phyloP scores from a whole-genome alignment of 2,329 filamentous ascomycete species.

The Arachnopeziza araneosa region DNA sequence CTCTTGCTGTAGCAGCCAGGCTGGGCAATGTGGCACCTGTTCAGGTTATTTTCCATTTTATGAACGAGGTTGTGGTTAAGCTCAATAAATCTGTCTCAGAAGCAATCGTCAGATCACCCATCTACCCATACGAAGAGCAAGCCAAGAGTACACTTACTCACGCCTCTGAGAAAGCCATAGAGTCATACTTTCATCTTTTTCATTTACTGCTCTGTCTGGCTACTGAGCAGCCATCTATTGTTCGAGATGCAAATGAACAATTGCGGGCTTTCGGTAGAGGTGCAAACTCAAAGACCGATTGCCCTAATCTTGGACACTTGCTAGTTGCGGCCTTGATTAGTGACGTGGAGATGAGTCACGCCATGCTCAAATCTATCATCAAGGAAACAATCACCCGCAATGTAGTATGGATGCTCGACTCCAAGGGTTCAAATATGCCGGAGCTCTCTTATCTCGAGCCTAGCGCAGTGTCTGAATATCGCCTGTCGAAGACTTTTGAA shows the following conservation, averaged over 20 bases:
- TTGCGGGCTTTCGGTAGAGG: conserved; percentile 36
- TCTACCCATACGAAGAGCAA: conserved; percentile 4
- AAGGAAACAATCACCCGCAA: conserved; percentile 45
- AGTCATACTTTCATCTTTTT: conserved; percentile 47
- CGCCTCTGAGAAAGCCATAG: conserved; percentile 47
- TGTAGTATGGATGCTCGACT: conserved; percentile 45
- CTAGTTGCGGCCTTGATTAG: conserved; percentile 43
- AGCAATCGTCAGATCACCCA: conserved; percentile 9
- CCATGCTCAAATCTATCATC: conserved; percentile 38
- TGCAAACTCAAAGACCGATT: conserved; percentile 35
- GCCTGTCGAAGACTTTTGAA: conserved; percentile 41
- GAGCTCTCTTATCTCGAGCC: conserved; percentile 44
- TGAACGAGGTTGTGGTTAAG: conserved; percentile 46
- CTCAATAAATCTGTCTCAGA: conserved; percentile 35
- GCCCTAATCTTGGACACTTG: conserved; percentile 44
- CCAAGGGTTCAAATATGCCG: conserved; percentile 25
- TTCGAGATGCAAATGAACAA: conserved; percentile 36
- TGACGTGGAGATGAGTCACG: conserved; percentile 35
- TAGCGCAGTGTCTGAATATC: conserved; percentile 37
- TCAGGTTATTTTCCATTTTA: conserved; percentile 41
- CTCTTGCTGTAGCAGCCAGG: conserved; percentile 25
- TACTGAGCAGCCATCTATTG: conserved; percentile 32
- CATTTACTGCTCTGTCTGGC: conserved; percentile 45
- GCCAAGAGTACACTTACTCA: conserved; percentile 38
- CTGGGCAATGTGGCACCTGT: conserved; percentile 23